These are phyloP conservation scores for Asterella californica DNA, from an alignment of 225 moss, liverwort and hornwort species.

Conservation along the genomic window DNA sequence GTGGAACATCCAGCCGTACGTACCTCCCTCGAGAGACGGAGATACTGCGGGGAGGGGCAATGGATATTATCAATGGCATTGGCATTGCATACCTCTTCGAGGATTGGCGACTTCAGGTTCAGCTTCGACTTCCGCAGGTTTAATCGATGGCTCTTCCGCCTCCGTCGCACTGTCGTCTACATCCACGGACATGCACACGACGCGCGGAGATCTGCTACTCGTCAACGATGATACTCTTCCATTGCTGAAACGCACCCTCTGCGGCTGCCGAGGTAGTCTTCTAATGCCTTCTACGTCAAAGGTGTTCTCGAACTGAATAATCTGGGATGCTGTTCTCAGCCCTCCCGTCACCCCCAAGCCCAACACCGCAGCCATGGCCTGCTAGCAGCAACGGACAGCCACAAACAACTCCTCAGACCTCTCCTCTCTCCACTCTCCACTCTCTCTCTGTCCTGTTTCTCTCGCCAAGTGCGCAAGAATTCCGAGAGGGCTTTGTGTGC, in stretches of 20 bases:
- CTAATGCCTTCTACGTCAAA: not conserved
- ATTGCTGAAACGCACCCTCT: conserved; percentile 8
- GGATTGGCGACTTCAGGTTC: not conserved
- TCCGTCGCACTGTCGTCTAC: conserved; percentile 36
- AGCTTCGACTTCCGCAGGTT: conserved; percentile 5
- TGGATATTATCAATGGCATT: not conserved
- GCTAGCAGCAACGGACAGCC: not conserved
- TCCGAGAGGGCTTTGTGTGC: not conserved
- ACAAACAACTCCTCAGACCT: not conserved
- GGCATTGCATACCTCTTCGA: not conserved
- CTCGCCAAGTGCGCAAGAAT: not conserved
- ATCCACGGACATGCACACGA: conserved; percentile 26
- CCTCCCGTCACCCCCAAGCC: conserved; percentile 5
- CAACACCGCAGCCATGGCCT: conserved; percentile 13
- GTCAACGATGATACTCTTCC: not conserved
- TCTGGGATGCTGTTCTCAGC: not conserved
- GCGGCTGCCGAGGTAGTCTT: not conserved
- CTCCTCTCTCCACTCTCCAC: not conserved
- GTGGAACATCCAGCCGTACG: too few species aligned
- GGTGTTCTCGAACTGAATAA: not conserved
- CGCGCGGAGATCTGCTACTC: not conserved
- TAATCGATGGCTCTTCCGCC: conserved; percentile 21
- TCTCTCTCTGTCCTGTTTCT: not conserved
- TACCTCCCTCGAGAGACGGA: too few species aligned
- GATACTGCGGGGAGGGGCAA: too few species aligned